These are phyloP conservation scores for Coemansia sp. DNA, from an alignment of 192 early-diverging fungal species.

Conservation along the genomic window DNA sequence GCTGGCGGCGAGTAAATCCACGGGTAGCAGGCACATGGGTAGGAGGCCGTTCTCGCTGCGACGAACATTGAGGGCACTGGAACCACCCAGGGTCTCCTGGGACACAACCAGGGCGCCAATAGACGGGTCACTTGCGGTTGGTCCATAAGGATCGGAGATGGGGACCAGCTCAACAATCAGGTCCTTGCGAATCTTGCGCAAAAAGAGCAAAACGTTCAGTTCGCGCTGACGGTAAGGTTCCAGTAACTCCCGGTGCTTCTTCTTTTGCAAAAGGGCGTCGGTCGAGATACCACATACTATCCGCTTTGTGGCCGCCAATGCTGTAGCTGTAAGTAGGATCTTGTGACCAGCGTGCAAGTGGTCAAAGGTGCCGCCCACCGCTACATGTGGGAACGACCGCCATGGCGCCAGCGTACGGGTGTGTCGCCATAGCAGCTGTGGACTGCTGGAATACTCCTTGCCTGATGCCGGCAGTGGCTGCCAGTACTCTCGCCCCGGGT, in stretches of 20 bases:
- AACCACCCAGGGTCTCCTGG: constrained; percentile 72
- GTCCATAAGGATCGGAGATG: constrained; percentile 80
- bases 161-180: constrained; percentile 54
- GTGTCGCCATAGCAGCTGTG: background rate
- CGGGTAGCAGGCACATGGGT: constrained; percentile 60
- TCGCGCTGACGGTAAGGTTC: constrained; percentile 61
- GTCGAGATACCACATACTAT: constrained; percentile 70
- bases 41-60: constrained; percentile 52
- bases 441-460: too few species aligned
- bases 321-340: constrained; percentile 79
- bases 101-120: constrained; percentile 80
- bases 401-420: constrained; percentile 18
- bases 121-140: constrained; percentile 64
- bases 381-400: constrained; percentile 32
- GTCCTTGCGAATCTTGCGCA: constrained; percentile 48
- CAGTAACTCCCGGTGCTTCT: constrained; percentile 63
- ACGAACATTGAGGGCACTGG: constrained; percentile 69
- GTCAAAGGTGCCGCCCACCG: constrained; percentile 94
- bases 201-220: constrained; percentile 54
- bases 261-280: constrained; percentile 61
- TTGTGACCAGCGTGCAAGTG: constrained; percentile 94
- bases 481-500: too few species aligned
- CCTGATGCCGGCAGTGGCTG: too few species aligned
- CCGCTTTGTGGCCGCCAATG: constrained; percentile 57
- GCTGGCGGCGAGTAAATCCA: constrained; percentile 57